Conservation (phyloP, 2,329 filamentous ascomycete species). For the Parafenestella ontariensis region DNA sequence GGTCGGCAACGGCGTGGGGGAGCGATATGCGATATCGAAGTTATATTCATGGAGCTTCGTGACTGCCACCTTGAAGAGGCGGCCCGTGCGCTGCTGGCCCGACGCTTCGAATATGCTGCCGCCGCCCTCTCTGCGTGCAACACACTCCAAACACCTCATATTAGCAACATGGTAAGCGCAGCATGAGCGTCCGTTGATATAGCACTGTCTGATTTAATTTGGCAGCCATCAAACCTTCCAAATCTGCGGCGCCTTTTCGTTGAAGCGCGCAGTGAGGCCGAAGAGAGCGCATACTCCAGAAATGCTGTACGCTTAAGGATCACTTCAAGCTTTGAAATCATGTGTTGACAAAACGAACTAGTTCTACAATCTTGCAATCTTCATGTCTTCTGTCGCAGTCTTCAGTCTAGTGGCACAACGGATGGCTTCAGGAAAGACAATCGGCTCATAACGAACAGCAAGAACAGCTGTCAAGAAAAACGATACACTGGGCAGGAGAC, state of each 20-base stretch:
- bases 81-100: constrained; percentile 32
- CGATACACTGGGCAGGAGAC: neutral
- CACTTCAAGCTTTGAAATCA: neutral
- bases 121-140: constrained; percentile 4
- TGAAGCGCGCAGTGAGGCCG: constrained; percentile 88
- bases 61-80: constrained; percentile 36
- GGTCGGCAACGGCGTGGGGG: constrained; percentile 10
- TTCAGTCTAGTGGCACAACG: constrained; percentile 93
- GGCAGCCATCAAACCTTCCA: constrained; percentile 76
- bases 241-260: constrained; percentile 97
- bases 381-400: constrained; percentile 93
- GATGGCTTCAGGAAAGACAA: constrained; percentile 59
- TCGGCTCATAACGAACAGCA: constrained; percentile 5
- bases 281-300: constrained; percentile 92
- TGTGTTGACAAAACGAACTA: constrained; percentile 47
- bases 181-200: neutral
- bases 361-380: constrained; percentile 98
- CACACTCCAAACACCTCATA: neutral
- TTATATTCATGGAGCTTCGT: constrained; percentile 29
- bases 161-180: constrained; percentile 25
- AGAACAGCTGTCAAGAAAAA: constrained; percentile 9
- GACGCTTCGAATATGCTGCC: constrained; percentile 10
- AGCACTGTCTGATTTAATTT: neutral
- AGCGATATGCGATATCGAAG: constrained; percentile 16
- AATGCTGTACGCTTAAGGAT: constrained; percentile 73